A percentile compares a stretch with the other conserved stretches of the same genome.
These are phyloP conservation scores for Rhodamnia argentea DNA, from an alignment of 345 rosid species.

Conservation along the genomic window DNA sequence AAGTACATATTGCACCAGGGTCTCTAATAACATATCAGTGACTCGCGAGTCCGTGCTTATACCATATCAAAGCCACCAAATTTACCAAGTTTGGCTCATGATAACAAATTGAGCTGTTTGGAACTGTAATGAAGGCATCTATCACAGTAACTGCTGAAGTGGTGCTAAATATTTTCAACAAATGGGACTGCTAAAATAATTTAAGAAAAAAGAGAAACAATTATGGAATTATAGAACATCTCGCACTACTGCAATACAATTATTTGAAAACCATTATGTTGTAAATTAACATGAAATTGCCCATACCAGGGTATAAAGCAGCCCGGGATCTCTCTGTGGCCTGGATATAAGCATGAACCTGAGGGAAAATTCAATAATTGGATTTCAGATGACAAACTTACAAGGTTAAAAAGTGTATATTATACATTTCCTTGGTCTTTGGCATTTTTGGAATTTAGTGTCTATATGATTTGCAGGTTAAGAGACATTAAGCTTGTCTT, in stretches of 20 bases:
- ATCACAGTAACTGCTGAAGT: neutral
- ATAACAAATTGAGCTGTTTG: neutral
- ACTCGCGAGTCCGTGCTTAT: neutral
- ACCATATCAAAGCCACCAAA: neutral
- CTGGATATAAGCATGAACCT: slow-evolving; percentile 90
- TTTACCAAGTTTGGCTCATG: neutral
- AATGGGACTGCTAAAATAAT: neutral
- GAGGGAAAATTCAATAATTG: slow-evolving; percentile 1
- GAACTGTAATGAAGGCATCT: neutral
- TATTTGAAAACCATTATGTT: neutral
- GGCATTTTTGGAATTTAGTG: neutral
- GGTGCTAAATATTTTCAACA: neutral
- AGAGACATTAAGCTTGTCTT: neutral
- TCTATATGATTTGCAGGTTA: neutral
- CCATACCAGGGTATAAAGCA: slow-evolving; percentile 77
- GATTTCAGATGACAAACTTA: neutral
- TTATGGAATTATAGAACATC: neutral
- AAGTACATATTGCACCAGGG: neutral
- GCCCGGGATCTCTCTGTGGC: slow-evolving; percentile 67
- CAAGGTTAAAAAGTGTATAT: neutral
- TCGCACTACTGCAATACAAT: neutral
- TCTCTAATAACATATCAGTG: neutral
- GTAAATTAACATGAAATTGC: neutral
- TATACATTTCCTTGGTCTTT: neutral
- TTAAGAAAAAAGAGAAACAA: neutral